Evolutionary conservation across 371 early-diverging fungal genomes (phyloP).

Genomic region (Mucor lusitanicus): DNA sequence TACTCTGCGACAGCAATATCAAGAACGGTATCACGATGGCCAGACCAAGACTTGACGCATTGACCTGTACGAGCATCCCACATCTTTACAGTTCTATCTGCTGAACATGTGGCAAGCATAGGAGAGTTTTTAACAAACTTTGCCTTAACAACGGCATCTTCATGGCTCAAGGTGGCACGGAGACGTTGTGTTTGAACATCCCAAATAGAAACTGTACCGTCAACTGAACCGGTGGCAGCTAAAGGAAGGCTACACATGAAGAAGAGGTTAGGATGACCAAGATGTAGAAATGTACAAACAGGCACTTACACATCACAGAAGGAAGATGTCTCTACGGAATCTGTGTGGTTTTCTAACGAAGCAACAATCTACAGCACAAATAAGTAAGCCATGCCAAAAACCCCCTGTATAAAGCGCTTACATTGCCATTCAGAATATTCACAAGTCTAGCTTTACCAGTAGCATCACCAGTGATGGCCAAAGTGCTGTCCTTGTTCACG

Average conservation of each 20-base stretch:
- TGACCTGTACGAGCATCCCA: conserved; percentile 89
- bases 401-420: conserved; percentile 25
- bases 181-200: conserved; percentile 78
- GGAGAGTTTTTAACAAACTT: conserved; percentile 71
- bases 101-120: conserved; percentile 69
- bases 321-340: conserved; percentile 76
- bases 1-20: conserved; percentile 74
- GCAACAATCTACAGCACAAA: conserved; percentile 64
- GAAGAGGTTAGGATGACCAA: background rate
- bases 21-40: conserved; percentile 89
- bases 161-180: conserved; percentile 69
- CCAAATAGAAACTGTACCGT: conserved; percentile 87
- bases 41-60: conserved; percentile 70
- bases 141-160: conserved; percentile 85
- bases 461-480: conserved; percentile 81
- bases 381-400: background rate
- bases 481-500: conserved; percentile 72
- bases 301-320: conserved; percentile 56
- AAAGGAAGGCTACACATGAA: conserved; percentile 45
- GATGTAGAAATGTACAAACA: conserved; percentile 27
- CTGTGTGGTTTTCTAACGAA: conserved; percentile 75
- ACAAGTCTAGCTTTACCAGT: conserved; percentile 80
- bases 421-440: conserved; percentile 69
- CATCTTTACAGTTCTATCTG: conserved; percentile 75
- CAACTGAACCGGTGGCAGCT: conserved; percentile 87